Percentiles rank a stretch among this genome's conserved stretches.
Evolutionary conservation across 306 rosid genomes (phyloP).

Genomic region (Ormosia semicastrata): DNA sequence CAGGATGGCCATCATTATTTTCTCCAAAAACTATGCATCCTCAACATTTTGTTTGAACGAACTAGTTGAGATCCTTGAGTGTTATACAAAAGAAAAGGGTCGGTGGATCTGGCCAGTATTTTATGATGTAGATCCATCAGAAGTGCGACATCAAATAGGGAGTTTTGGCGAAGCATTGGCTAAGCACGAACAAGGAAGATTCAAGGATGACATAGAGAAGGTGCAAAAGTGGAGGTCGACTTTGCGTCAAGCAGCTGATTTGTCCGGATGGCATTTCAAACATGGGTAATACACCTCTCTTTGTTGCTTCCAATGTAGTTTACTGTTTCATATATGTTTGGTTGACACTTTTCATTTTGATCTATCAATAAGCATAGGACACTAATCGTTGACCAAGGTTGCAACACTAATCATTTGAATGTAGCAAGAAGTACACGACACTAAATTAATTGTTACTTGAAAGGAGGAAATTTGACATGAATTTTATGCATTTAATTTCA

Average conservation of each 20-base stretch:
- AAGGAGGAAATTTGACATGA: neutral
- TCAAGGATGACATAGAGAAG: too few relatives aligned
- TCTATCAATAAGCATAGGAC: too few relatives aligned
- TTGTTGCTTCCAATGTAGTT: neutral
- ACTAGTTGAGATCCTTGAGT: neutral
- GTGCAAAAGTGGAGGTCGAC: neutral
- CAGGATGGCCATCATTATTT: neutral
- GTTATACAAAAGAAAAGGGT: neutral
- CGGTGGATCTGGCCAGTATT: neutral
- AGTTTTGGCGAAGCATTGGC: neutral
- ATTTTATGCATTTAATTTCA: neutral
- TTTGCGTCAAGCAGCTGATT: neutral
- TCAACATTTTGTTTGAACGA: neutral
- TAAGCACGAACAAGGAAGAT: neutral
- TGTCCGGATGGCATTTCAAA: neutral
- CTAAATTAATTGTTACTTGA: neutral
- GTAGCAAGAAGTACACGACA: too few relatives aligned
- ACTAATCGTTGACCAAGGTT: too few relatives aligned
- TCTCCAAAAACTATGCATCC: neutral
- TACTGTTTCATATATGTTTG: neutral
- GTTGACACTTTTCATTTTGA: too few relatives aligned
- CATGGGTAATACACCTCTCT: neutral
- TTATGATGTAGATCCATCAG: neutral
- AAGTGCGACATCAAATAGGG: neutral
- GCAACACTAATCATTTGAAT: too few relatives aligned